These are phyloP conservation scores for Calonectria honghensis DNA, from an alignment of 2,329 filamentous ascomycete genomes.

Conservation along the genomic window DNA sequence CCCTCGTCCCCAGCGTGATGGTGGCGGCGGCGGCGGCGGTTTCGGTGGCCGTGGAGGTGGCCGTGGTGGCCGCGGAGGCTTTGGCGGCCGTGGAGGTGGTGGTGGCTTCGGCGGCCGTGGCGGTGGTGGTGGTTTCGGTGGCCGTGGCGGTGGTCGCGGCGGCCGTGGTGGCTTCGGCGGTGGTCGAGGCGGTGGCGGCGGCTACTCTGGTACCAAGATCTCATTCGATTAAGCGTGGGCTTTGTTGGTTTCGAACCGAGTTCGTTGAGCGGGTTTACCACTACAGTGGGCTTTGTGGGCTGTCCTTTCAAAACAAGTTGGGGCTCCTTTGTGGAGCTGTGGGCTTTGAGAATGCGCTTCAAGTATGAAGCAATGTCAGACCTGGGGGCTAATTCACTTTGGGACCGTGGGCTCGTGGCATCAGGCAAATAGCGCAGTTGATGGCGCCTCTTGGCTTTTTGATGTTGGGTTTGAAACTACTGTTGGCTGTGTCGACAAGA, in stretches of 20 bases:
- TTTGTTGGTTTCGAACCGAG: constrained; percentile 60
- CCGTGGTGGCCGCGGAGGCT: constrained; percentile 68
- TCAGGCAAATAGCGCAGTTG: constrained; percentile 45
- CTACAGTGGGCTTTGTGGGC: constrained; percentile 70
- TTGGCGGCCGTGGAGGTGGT: constrained; percentile 66
- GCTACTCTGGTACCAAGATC: constrained; percentile 83
- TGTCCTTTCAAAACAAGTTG: constrained; percentile 71
- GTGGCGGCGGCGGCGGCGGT: constrained; percentile 71
- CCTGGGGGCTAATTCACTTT: constrained; percentile 71
- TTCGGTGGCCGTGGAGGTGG: constrained; percentile 65
- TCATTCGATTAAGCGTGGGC: constrained; percentile 75
- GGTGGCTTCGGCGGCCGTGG: constrained; percentile 69
- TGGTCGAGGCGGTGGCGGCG: constrained; percentile 62
- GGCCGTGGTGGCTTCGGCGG: constrained; percentile 66
- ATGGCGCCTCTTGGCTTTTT: constrained; percentile 57
- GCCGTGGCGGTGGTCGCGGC: constrained; percentile 62
- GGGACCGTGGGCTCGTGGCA: constrained; percentile 64
- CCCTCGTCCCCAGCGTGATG: constrained; percentile 77
- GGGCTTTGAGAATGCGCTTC: constrained; percentile 73
- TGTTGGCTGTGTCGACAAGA: constrained; percentile 49
- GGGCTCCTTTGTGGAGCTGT: constrained; percentile 62
- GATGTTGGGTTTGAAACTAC: constrained; percentile 56
- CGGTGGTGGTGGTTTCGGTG: constrained; percentile 62
- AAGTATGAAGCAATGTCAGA: constrained; percentile 68
- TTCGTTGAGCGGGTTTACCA: constrained; percentile 66